These are phyloP conservation scores for Pestalotiopsis sp. DNA, from an alignment of 2,329 filamentous ascomycete species.

Conservation along the genomic window DNA sequence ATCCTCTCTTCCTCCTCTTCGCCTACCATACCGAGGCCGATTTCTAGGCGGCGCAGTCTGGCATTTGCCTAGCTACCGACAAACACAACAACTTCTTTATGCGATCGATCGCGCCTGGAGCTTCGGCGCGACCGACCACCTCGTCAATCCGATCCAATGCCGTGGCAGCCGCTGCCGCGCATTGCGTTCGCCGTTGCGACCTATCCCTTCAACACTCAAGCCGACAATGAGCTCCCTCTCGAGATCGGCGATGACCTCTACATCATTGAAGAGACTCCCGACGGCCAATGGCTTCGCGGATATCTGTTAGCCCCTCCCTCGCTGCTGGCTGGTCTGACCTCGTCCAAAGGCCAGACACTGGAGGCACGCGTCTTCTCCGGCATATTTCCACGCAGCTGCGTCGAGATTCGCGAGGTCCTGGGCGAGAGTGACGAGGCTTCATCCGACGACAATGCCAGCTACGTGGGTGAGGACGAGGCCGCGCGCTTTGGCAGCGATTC, in stretches of 20 bases:
- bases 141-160: constrained; percentile 59
- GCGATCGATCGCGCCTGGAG: constrained; percentile 33
- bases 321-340: constrained; percentile 87
- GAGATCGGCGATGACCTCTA: constrained; percentile 98
- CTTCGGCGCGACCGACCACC: constrained; percentile 30
- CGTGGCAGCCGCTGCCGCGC: constrained; percentile 94
- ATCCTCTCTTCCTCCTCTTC: background rate
- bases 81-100: constrained; percentile 26
- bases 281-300: constrained; percentile 91
- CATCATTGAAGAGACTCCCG: constrained; percentile 94
- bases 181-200: constrained; percentile 98
- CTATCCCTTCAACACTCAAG: constrained; percentile 87
- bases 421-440: constrained; percentile 66
- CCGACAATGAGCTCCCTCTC: constrained; percentile 88
- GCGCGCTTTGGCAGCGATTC: constrained; percentile 48
- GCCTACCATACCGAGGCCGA: background rate
- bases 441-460: constrained; percentile 41
- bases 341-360: constrained; percentile 86
- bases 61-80: background rate
- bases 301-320: constrained; percentile 95
- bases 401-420: constrained; percentile 91
- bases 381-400: constrained; percentile 92
- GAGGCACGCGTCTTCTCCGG: constrained; percentile 98
- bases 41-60: background rate
- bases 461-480: constrained; percentile 31